Percentiles rank a stretch among this genome's conserved stretches.
phyloP scores from a whole-genome alignment of 2,329 filamentous ascomycete species.

The Arthrobotrys iridis region DNA sequence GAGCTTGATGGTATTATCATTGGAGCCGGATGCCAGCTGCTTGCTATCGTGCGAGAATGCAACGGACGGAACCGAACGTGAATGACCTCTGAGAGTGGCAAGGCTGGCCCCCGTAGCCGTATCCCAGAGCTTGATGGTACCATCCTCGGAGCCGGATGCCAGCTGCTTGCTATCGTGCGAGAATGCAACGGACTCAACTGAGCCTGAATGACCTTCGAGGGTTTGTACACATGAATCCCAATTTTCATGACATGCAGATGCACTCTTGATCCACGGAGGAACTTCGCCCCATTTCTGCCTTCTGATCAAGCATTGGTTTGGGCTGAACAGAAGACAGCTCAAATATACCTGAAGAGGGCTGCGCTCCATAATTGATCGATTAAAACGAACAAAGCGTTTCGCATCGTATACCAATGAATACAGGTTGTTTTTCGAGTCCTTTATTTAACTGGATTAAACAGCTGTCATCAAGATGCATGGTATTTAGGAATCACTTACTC shows the following conservation, averaged over 20 bases:
- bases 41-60: neutral
- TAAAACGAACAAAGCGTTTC: neutral
- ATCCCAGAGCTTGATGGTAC: neutral
- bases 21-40: neutral
- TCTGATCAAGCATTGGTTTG: constrained; percentile 3
- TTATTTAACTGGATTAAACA: neutral
- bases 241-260: neutral
- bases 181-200: neutral
- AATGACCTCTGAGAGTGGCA: neutral
- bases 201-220: neutral
- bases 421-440: neutral
- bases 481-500: neutral
- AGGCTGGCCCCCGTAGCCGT: neutral
- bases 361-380: neutral
- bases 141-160: neutral
- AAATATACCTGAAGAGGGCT: constrained; percentile 6
- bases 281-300: neutral
- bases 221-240: constrained; percentile 8
- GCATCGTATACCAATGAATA: neutral
- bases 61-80: neutral
- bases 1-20: neutral
- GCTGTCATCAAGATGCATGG: neutral
- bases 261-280: neutral
- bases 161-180: neutral
- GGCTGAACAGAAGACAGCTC: constrained; percentile 16